Evolutionary conservation across 306 rosid species (phyloP), one percentile per base, ranked within the genome.

Genomic region (Urtica urens): DNA sequence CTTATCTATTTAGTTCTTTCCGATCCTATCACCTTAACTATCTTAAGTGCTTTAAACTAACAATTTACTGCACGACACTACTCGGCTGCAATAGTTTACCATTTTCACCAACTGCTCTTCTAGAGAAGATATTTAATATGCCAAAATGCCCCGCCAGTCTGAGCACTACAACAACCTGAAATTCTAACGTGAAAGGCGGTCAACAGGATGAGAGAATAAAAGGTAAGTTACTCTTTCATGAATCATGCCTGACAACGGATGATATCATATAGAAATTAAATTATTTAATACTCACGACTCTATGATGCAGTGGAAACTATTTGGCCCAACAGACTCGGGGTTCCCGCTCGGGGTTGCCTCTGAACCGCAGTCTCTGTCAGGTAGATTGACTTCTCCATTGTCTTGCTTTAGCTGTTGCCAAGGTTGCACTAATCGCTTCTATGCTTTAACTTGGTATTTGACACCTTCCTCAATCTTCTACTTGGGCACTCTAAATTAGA

Each of bases 311-410:
- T 66, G 96, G 72, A 63, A 92, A 63, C 63, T 92, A 75, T 86
- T 86, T 60, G 88, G 48, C 47, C 55, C 93, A 34, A 69, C 65
- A 69, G 92, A 75, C 60, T 86, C 99, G 53, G 88, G 99, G 53
- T 82, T 82, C 68, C 99, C 99, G 62, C 99, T 92, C 10, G 99
- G 88, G 28, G 99, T 86, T 57, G 99, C 96, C 78, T 85, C 99
- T 23, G 94, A 80, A 59, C 96, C 95, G 46, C 94, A 82, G 57
- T 85, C 96, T 63, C 99, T 76, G 51, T 82, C 94, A 43, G 94
- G 96, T 43, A 76, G 75, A 44, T 92, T 96, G 69, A 78, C 93
- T 69, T 82, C 99, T 64, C 96, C 99, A 67, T 92, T 92, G 60
- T 57, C 93, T 52, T 29, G 99, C 99, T 83, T 92, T 92, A 47